These are phyloP conservation scores for Brassica incana DNA, from an alignment of 345 rosid genomes.

Conservation along the genomic window DNA sequence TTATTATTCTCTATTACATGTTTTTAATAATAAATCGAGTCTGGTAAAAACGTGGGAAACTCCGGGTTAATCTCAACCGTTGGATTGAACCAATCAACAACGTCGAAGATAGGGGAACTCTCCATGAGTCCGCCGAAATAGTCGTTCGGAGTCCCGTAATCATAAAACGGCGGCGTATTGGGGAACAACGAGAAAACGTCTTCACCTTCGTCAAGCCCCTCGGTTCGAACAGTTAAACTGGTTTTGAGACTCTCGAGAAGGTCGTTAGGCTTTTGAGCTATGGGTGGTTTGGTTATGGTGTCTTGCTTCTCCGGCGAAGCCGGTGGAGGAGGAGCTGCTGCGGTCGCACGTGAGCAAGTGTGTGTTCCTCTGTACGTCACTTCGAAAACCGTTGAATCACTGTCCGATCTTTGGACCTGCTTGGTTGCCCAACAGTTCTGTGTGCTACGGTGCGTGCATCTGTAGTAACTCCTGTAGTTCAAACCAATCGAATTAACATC, in stretches of 20 bases:
- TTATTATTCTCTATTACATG: not conserved
- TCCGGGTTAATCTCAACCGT: conserved; percentile 19
- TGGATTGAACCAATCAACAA: conserved; percentile 33
- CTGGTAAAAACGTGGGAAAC: conserved; percentile 33
- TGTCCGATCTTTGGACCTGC: conserved; percentile 83
- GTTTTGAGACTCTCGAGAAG: conserved; percentile 28
- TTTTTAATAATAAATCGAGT: conserved; percentile 19
- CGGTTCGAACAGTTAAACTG: conserved; percentile 32
- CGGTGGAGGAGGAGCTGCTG: conserved; percentile 42
- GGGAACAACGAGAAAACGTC: conserved; percentile 38
- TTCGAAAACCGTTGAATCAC: conserved; percentile 70
- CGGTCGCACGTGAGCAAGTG: conserved; percentile 46
- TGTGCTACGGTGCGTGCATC: conserved; percentile 71
- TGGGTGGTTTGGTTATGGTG: not conserved
- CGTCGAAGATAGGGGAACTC: conserved; percentile 30
- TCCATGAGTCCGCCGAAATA: conserved; percentile 26
- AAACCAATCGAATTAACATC: conserved; percentile 5
- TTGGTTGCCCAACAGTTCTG: conserved; percentile 86
- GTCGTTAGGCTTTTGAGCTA: conserved; percentile 22
- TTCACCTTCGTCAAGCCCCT: conserved; percentile 23
- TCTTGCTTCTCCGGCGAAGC: conserved; percentile 31
- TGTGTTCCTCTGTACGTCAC: conserved; percentile 81
- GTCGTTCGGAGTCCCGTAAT: not conserved
- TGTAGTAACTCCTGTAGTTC: conserved; percentile 50
- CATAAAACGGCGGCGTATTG: conserved; percentile 30